Evolutionary conservation across 108 stramenopile genomes (phyloP), one percentile per base, ranked within the genome.

Genomic region (Pseudonitzschia pungens): DNA sequence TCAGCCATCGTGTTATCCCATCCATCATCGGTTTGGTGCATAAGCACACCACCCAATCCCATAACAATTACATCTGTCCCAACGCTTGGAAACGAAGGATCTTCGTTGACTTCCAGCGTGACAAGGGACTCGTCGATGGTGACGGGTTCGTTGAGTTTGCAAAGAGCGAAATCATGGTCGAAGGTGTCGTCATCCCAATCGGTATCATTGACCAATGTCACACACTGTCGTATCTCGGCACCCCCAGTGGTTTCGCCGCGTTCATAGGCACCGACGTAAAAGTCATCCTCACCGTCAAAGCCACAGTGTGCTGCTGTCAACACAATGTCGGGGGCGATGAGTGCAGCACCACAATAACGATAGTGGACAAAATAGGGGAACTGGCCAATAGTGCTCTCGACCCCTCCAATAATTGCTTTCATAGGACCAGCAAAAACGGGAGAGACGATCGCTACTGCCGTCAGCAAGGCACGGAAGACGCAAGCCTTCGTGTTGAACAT

Each of bases 261-360:
- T 48, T 48, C 45, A 11, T 8, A 8, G 45, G 45, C 45, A 48
- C 7, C 3, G 18, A 48, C 10, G 18, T 10, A 18, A 18, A 48
- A 4, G 16, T 18, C 18, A 4, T 4, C 10, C 18, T 18, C 45
- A 14, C 36, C 2, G 6, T 36, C 2, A 36, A 36, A 36, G 36
- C 14, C 45, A 42, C 64, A 65, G n/a, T 65, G 64, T 15, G 64
- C 31, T 1, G 64, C 64, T 1, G 64, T 36, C 18, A 65, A 27
- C 1, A 65, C 64, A 65, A 65, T 41, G 14, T 36, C 64, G 36
- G 64, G 64, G 10, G 64, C 64, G 3, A 65, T 40, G 32, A 65
- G 36, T 8, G 41, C 31, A 42, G 9, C 41, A 11, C 41, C 64
- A 14, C 64, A 43, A 14, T 18, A 11, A 14, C 8, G 2, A 7